These are phyloP conservation scores for Pseudozyma flocculosa DNA, from an alignment of 1,284 basidiomycete species.

Conservation along the genomic window DNA sequence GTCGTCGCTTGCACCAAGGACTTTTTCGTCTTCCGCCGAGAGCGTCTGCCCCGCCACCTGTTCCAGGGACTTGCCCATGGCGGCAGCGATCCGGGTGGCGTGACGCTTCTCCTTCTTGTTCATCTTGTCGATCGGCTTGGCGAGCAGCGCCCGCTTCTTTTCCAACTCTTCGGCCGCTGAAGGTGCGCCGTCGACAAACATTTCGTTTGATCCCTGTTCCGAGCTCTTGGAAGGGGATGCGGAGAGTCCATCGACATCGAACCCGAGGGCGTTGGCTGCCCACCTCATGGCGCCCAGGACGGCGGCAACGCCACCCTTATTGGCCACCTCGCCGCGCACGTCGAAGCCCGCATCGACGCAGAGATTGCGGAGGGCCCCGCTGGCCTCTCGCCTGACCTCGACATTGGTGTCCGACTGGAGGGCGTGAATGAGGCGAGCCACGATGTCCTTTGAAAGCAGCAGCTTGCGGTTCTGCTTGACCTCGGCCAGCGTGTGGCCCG, in stretches of 20 bases:
- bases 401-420: constrained; percentile 40
- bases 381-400: constrained; percentile 51
- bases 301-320: constrained; percentile 34
- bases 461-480: constrained; percentile 35
- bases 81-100: constrained; percentile 42
- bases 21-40: constrained; percentile 15
- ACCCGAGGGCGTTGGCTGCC: constrained; percentile 37
- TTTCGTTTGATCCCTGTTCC: constrained; percentile 6
- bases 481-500: constrained; percentile 21
- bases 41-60: constrained; percentile 19
- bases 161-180: constrained; percentile 27
- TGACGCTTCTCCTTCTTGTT: constrained; percentile 56
- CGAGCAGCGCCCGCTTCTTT: constrained; percentile 18
- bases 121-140: constrained; percentile 53
- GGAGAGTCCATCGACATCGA: constrained; percentile 12
- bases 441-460: constrained; percentile 34
- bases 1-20: constrained; percentile 13
- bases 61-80: constrained; percentile 28
- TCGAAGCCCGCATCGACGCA: constrained; percentile 48
- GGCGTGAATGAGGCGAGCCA: constrained; percentile 42
- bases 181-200: constrained; percentile 21
- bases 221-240: constrained; percentile 2
- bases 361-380: constrained; percentile 53
- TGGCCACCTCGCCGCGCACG: constrained; percentile 36
- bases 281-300: constrained; percentile 39